Evolutionary conservation across 2,329 filamentous ascomycete genomes (phyloP).

Genomic region (Fusarium cyanostomum): DNA sequence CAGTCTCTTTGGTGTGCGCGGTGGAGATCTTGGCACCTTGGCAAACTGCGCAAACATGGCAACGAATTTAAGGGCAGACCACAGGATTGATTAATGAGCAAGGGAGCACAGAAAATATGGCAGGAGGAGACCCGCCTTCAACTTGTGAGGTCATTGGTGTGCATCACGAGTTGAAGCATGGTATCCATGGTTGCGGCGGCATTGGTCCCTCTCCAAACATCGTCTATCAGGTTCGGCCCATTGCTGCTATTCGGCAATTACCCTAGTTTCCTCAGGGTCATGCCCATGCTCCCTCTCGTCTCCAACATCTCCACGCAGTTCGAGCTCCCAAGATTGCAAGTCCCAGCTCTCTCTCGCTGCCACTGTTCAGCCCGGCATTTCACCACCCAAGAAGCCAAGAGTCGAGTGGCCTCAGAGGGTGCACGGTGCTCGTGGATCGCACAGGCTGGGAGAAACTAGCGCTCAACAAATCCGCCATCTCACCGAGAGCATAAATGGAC

Average conservation of each 20-base stretch:
- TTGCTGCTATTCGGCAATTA: constrained; percentile 13
- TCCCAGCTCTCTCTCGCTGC: neutral
- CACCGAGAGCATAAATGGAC: constrained; percentile 29
- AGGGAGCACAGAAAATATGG: constrained; percentile 7
- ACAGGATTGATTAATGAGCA: neutral
- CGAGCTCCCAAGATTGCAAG: neutral
- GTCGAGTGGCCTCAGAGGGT: constrained; percentile 1
- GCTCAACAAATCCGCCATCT: constrained; percentile 29
- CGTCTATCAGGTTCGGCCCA: constrained; percentile 8
- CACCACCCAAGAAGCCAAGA: constrained; percentile 14
- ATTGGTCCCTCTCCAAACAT: constrained; percentile 6
- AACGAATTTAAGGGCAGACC: constrained; percentile 2
- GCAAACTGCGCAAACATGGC: constrained; percentile 28
- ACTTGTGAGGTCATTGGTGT: constrained; percentile 39
- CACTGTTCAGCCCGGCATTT: constrained; percentile 19
- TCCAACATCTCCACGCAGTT: neutral
- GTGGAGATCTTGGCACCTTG: constrained; percentile 39
- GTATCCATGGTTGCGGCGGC: constrained; percentile 19
- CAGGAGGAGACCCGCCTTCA: constrained; percentile 23
- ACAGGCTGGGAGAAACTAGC: too few species aligned
- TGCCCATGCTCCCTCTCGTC: constrained; percentile 3
- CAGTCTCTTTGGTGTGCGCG: constrained; percentile 31
- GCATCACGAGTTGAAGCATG: constrained; percentile 25
- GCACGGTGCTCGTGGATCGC: constrained; percentile 14
- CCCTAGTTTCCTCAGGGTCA: constrained; percentile 17